These are phyloP conservation scores for Puccinia horiana DNA, from an alignment of 1,284 basidiomycete species.

Conservation along the genomic window DNA sequence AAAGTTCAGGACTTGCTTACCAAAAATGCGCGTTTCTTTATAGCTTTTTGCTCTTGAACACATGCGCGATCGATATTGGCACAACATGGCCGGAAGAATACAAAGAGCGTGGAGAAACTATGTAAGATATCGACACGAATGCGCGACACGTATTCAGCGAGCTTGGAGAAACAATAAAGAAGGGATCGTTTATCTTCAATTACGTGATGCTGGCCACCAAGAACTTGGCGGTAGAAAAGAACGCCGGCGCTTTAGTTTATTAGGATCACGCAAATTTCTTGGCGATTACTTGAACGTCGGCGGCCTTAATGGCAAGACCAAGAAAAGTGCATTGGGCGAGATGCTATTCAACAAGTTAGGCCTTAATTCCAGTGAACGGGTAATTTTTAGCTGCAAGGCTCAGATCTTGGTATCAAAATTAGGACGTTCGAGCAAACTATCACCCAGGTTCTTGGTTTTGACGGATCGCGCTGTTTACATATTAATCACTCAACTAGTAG, in stretches of 20 bases:
- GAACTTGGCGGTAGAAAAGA: conserved; percentile 90
- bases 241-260: conserved; percentile 84
- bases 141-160: conserved; percentile 88
- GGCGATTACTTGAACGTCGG: conserved; percentile 95
- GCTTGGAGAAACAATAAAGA: conserved; percentile 99
- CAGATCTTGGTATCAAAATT: conserved; percentile 85
- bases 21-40: conserved; percentile 14
- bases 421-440: conserved; percentile 84
- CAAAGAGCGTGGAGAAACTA: conserved; percentile 96
- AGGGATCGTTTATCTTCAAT: conserved; percentile 78
- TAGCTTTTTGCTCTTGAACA: conserved; percentile 96
- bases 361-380: conserved; percentile 74
- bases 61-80: conserved; percentile 99
- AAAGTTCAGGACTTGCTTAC: not conserved
- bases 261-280: conserved; percentile 91
- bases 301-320: conserved; percentile 63
- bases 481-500: conserved; percentile 65
- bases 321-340: conserved; percentile 69
- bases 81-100: conserved; percentile 97
- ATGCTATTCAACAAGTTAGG: conserved; percentile 75
- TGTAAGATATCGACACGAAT: conserved; percentile 90
- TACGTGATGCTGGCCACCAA: conserved; percentile 91
- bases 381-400: conserved; percentile 80
- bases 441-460: conserved; percentile 85
- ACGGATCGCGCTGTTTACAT: conserved; percentile 88